Evolutionary conservation across 2,329 filamentous ascomycete species (phyloP), one percentile per base, ranked within the genome.

Genomic region (Stagonosporopsis vannaccii): DNA sequence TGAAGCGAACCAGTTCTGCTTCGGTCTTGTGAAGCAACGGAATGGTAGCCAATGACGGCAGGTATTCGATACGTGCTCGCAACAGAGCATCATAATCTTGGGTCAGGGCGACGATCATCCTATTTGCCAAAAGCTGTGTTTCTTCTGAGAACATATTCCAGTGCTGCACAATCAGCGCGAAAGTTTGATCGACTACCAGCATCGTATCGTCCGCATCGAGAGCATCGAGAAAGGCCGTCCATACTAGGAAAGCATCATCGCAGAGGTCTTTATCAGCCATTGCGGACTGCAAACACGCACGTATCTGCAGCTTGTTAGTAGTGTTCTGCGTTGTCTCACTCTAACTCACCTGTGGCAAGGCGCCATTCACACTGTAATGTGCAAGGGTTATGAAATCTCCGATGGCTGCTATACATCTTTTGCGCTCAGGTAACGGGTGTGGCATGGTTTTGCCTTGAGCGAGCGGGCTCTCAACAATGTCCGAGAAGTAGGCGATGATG

Each of bases 231-330:
- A 99, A 87, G 8, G 87, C 84, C 23, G 86, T 84, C 95, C 95
- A 99, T 44, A 92, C 91, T 4, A 84, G 85, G 67, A 98, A 93
- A 2, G 92, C 91, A 26, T 87, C 82, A 58, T 91, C 84, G 59
- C 91, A 87, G n/a, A 99, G 82, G 42, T 89, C 84, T 40, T 87
- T 82, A 46, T 90, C 85, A 15, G 89, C 84, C 57, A 98, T 84
- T 0, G 92, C 92, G 20, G 92, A 92, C 60, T 96, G 87, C 12
- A 99, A 81, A 71, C 91, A 97, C n/a, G 94, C 92, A 63, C 92
- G 92, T 52, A 98, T 94, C 87, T 94, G 51, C 13, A 2, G 7
- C 15, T 7, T 22, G 12, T 78, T 43, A 78, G 71, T n/a, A 44
- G 15, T 15, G 17, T 20, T 44, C 26, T 3, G 35, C 1, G 35